phyloP scores from a whole-genome alignment of 2,329 filamentous ascomycete genomes.

The Penicillium occitanis region DNA sequence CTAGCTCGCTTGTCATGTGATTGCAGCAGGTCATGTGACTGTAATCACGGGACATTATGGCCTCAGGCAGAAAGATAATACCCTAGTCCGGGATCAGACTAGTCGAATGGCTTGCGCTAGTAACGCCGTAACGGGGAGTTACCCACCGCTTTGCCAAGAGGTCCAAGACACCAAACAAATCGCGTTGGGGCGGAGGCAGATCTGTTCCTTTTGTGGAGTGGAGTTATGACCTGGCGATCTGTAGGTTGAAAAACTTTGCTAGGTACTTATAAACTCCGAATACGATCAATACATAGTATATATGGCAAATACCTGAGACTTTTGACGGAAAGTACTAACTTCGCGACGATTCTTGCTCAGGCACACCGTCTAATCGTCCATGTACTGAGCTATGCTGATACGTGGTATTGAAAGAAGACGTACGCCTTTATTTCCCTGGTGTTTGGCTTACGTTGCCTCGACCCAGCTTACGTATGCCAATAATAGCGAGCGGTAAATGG shows the following conservation, averaged over 20 bases:
- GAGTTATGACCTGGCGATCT: not conserved
- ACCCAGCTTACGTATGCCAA: conserved; percentile 6
- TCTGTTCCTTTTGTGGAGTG: not conserved
- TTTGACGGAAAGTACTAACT: not conserved
- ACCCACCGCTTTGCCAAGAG: not conserved
- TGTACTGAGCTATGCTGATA: not conserved
- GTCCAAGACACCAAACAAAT: not conserved
- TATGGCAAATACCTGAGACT: not conserved
- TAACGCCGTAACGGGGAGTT: conserved; percentile 1
- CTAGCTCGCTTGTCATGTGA: conserved; percentile 25
- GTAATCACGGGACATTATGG: not conserved
- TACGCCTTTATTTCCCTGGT: not conserved
- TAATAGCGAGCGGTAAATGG: not conserved
- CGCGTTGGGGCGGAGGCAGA: not conserved
- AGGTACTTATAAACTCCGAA: not conserved
- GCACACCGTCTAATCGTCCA: not conserved
- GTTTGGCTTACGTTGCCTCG: conserved; percentile 3
- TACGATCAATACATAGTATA: not conserved
- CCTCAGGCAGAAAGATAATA: not conserved
- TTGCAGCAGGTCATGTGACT: conserved; percentile 5
- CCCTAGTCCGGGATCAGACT: not conserved
- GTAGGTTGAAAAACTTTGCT: not conserved
- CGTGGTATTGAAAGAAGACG: not conserved
- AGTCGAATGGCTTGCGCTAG: not conserved
- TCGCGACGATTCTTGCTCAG: not conserved